Base-by-base conservation (phyloP, 768 basidiomycete genomes). In the Leccinum longicurvipes region DNA sequence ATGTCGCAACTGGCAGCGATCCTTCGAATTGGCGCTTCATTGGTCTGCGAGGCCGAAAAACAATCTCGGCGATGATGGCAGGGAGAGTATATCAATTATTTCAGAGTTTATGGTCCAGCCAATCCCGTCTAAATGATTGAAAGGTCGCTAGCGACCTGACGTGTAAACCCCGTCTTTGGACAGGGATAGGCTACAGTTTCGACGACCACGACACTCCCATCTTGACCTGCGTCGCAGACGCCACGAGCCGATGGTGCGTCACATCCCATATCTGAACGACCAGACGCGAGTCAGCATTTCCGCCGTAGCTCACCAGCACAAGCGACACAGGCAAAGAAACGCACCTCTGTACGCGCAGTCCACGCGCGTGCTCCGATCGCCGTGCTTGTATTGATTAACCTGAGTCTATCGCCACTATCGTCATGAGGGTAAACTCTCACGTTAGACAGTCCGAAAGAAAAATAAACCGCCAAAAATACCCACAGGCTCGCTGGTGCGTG, bases 41-140 rank as follows among this genome's bases (percentile, higher is more conserved):
- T 87, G 79, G 54, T 92, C 86, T 21, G 80, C 78, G 15, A 83
- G 73, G 69, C 95, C 91, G 53, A 90, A 62, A 75, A 95, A 94
- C 27, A 94, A 79, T 53, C 86, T 86, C 1, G 89, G 88, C 3
- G 88, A 79, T 11, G 91, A 90, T 34, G 94, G 77, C 27, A 98
- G 72, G 10, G 94, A 87, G 58, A 98, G 76, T 62, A 98, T 87
- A 62, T 89, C 85, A 60, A 98, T 76, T 42, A 96, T 78, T 71
- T 95, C 93, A 31, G 12, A 31, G 12, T n/a, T n/a, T n/a, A 32
- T 14, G 15, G 31, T 32, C 6, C 31, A 32, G 31, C 31, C 31
- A 31, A 12, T 14, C 31, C 5, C 31, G 12, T 31, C 31, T 31
- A 31, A 31, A 31, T 14, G 6, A n/a, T n/a, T n/a, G n/a, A n/a